These are phyloP conservation scores for Stereum hirsutum DNA, from an alignment of 1,284 basidiomycete species.

Conservation along the genomic window DNA sequence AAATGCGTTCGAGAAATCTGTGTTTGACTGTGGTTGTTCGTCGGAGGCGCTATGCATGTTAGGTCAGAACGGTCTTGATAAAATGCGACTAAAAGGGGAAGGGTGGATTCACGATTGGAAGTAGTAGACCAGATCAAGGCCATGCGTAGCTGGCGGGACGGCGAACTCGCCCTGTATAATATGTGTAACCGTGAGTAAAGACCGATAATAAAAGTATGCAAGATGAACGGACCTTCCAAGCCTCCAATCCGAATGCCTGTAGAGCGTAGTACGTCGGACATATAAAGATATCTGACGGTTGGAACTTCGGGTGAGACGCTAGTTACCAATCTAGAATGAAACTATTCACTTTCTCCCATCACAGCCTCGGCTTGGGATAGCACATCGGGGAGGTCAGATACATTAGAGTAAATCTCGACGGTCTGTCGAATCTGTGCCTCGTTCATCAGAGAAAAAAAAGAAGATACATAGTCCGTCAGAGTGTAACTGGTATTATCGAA, in stretches of 20 bases:
- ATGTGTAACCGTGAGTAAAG: too few species aligned
- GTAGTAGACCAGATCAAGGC: constrained; percentile 23
- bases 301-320: not conserved
- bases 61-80: not conserved
- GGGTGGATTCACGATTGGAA: constrained; percentile 17
- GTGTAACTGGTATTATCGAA: constrained; percentile 1
- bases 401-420: constrained; percentile 9
- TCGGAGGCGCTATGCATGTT: not conserved
- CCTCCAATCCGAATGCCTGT: constrained; percentile 3
- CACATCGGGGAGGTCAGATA: not conserved
- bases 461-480: constrained; percentile 5
- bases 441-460: constrained; percentile 7
- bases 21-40: constrained; percentile 24
- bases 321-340: not conserved
- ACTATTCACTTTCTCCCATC: constrained; percentile 16
- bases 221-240: constrained; percentile 5
- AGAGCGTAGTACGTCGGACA: constrained; percentile 7
- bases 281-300: constrained; percentile 7
- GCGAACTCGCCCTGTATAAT: constrained; percentile 4
- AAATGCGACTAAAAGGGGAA: too few species aligned
- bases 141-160: constrained; percentile 25
- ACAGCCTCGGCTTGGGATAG: constrained; percentile 11
- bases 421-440: constrained; percentile 7
- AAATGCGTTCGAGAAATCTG: constrained; percentile 29
- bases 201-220: not conserved